phyloP scores from a whole-genome alignment of 352 stramenopile genomes.

The Thalassiosira ordinaria region DNA sequence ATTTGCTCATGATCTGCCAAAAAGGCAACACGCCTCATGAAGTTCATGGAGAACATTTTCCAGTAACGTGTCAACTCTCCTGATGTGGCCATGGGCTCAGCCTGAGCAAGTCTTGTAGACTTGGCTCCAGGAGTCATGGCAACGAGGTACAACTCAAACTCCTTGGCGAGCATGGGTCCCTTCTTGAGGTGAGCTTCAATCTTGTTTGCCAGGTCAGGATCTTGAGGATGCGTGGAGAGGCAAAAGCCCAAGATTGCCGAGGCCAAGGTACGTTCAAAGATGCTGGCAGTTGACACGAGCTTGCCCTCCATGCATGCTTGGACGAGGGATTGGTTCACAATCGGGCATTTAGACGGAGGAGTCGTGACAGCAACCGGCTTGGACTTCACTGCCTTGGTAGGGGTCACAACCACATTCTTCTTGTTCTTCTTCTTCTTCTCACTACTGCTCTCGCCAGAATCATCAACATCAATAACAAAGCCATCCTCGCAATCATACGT shows the following conservation, averaged over 20 bases:
- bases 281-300: slow-evolving; percentile 15
- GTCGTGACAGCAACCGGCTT: not conserved
- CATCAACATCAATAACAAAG: slow-evolving; percentile 26
- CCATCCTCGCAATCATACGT: slow-evolving; percentile 57
- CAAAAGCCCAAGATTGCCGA: slow-evolving; percentile 44
- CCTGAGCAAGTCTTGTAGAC: too few relatives aligned
- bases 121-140: slow-evolving; percentile 32
- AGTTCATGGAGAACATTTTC: slow-evolving; percentile 42
- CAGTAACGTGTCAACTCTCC: slow-evolving; percentile 41
- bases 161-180: slow-evolving; percentile 34
- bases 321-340: slow-evolving; percentile 30
- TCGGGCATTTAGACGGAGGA: slow-evolving; percentile 32
- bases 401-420: not conserved
- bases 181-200: slow-evolving; percentile 36
- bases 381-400: not conserved
- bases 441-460: not conserved
- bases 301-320: slow-evolving; percentile 39
- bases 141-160: slow-evolving; percentile 47
- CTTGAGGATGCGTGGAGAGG: slow-evolving; percentile 47
- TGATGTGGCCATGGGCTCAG: too few relatives aligned
- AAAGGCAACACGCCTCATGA: slow-evolving; percentile 26
- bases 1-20: slow-evolving; percentile 2
- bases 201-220: slow-evolving; percentile 39
- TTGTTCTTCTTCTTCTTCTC: slow-evolving; percentile 19
- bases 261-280: slow-evolving; percentile 33